phyloP scores from a whole-genome alignment of 2,329 filamentous ascomycete species.

The Zymoseptoria pseudotritici region DNA sequence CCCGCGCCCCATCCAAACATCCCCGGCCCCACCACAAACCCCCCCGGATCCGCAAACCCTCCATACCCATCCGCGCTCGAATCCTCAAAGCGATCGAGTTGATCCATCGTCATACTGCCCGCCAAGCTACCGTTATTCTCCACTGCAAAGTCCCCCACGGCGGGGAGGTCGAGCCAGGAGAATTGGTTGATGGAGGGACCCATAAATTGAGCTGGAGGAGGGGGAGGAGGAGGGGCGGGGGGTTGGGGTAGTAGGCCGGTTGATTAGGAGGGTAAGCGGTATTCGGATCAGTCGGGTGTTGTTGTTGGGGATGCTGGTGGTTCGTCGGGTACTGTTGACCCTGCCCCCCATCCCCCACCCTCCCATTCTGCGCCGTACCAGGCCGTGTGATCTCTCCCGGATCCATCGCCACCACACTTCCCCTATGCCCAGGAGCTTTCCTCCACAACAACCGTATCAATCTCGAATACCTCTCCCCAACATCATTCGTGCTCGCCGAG shows the following conservation, averaged over 20 bases:
- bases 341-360: neutral
- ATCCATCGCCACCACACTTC: conserved; percentile 18
- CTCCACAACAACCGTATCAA: conserved; percentile 56
- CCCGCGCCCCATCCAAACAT: too few species aligned
- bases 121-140: conserved; percentile 26
- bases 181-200: conserved; percentile 45
- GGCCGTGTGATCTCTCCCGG: conserved; percentile 16
- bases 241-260: neutral
- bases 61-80: conserved; percentile 20
- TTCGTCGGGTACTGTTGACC: conserved; percentile 5
- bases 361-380: conserved; percentile 8
- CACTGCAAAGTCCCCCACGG: conserved; percentile 49
- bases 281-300: neutral
- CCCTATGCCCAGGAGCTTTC: conserved; percentile 25
- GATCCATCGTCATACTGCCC: conserved; percentile 19
- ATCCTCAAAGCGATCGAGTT: conserved; percentile 25
- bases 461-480: conserved; percentile 55
- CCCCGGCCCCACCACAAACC: too few species aligned
- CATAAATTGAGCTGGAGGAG: too few species aligned
- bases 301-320: conserved; percentile 1
- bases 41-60: too few species aligned
- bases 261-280: neutral
- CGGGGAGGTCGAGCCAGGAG: conserved; percentile 53
- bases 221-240: too few species aligned
- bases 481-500: conserved; percentile 51